Base-by-base conservation (phyloP, 2,329 filamentous ascomycete species). In the Colletotrichum salicis region DNA sequence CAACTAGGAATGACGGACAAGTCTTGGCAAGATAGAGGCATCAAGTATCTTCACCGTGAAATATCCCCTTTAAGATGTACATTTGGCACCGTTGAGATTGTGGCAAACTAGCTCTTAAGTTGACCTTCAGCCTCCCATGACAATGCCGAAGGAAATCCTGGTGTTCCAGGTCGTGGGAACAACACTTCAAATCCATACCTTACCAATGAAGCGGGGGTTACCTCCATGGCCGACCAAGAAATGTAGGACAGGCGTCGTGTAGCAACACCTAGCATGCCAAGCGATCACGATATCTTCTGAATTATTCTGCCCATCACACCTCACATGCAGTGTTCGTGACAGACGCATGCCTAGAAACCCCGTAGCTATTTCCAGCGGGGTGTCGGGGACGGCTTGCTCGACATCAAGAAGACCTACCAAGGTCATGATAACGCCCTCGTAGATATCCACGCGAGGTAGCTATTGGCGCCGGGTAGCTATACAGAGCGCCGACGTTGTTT, bases 321-420 rank as follows among this genome's bases (percentile, higher is more conserved):
- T n/a, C 29, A 5, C 60, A 27, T 12, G 22, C 41, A 35, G 45
- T 7, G 27, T 35, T 12, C 45, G 60, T 48, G 45, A 54, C 45
- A 35, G 7, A 51, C 4, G 29, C 59, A 52, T 62, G 31, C 13
- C 4, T n/a, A 8, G 5, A 22, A 22, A 27, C 27, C 52, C 52
- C 15, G 33, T 31, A 35, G 33, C 63, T 67, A 61, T 60, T 56
- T 60, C 22, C 33, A 51, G 56, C 59, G 64, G 31, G 22, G 22
- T 5, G 4, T 35, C 11, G 59, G 59, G 35, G 45, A 37, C 22
- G 19, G 19, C 45, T 63, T 35, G 13, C 45, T 33, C 13, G n/a
- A 31, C 8, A 35, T 5, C 13, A 62, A 35, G 12, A 6, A 8
- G 11, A 35, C 15, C 15, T 35, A 31, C 35, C 10, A 31, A 54